A percentile compares a stretch with the other conserved stretches of the same genome.
These are phyloP conservation scores for Penicillium desertorum DNA, from an alignment of 495 filamentous ascomycete genomes.

Conservation along the genomic window DNA sequence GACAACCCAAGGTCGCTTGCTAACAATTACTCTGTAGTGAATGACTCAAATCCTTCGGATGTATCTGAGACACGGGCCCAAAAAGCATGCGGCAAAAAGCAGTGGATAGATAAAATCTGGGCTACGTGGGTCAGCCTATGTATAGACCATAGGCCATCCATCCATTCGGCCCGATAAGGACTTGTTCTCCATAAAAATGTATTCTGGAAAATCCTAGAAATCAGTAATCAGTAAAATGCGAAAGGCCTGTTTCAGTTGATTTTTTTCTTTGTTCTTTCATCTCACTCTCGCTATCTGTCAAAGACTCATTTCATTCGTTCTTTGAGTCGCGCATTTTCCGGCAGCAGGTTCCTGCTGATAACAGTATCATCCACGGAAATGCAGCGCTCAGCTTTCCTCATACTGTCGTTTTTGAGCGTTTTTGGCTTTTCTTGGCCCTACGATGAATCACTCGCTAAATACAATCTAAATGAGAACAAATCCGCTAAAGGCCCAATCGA, in stretches of 20 bases:
- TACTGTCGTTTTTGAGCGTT: constrained; percentile 19
- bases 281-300: constrained; percentile 6
- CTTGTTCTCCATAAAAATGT: constrained; percentile 10
- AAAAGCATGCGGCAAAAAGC: constrained; percentile 1
- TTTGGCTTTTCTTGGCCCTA: constrained; percentile 21
- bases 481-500: constrained; percentile 32
- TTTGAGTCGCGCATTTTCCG: constrained; percentile 3
- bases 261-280: constrained; percentile 7
- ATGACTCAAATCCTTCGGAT: constrained; percentile 2
- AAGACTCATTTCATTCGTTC: constrained; percentile 11
- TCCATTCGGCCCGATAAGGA: constrained; percentile 17
- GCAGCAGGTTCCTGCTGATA: constrained; percentile 11
- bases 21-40: not conserved
- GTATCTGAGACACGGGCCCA: constrained; percentile 11
- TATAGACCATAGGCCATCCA: not conserved
- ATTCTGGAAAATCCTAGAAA: constrained; percentile 5
- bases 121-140: not conserved
- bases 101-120: constrained; percentile 11
- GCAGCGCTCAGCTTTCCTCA: constrained; percentile 17
- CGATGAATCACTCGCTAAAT: constrained; percentile 23
- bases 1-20: not conserved
- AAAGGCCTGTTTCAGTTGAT: not conserved
- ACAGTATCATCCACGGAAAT: constrained; percentile 9
- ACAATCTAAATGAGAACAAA: constrained; percentile 43
- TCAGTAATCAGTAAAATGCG: constrained; percentile 2